Evolutionary conservation across 495 filamentous ascomycete species (phyloP).

Genomic region (Penicillium roqueforti): DNA sequence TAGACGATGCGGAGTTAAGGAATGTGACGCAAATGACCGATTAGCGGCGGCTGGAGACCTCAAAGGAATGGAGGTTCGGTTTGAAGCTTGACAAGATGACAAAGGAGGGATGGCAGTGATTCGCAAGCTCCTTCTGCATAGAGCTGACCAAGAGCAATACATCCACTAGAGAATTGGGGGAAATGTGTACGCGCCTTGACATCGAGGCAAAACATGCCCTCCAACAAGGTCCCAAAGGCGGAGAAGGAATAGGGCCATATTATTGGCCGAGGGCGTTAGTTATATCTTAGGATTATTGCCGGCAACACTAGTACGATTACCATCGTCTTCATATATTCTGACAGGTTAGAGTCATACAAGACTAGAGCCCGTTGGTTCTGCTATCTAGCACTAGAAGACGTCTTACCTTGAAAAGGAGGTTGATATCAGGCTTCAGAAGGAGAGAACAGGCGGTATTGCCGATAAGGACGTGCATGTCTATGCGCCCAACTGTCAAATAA

Average conservation of each 20-base stretch:
- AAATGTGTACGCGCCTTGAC: background rate
- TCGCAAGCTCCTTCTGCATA: slow-evolving; percentile 31
- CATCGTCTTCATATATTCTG: too few species aligned
- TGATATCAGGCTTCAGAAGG: background rate
- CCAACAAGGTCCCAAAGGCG: slow-evolving; percentile 2
- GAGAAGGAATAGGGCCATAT: background rate
- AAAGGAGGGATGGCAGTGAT: slow-evolving; percentile 12
- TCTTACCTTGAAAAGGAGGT: too few species aligned
- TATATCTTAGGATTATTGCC: background rate
- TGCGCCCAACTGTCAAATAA: slow-evolving; percentile 5
- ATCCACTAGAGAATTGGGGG: slow-evolving; percentile 28
- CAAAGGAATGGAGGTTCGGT: background rate
- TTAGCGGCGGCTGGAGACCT: background rate
- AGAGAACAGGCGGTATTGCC: slow-evolving; percentile 12
- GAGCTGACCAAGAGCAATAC: slow-evolving; percentile 25
- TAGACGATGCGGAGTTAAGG: slow-evolving; percentile 12
- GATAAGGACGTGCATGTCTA: slow-evolving; percentile 11
- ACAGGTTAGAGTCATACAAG: too few species aligned
- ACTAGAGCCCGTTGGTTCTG: too few species aligned
- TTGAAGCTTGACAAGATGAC: background rate
- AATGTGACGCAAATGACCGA: slow-evolving; percentile 2
- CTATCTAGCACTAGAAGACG: too few species aligned
- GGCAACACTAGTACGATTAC: background rate
- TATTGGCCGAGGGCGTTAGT: slow-evolving; percentile 5
- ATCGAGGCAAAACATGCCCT: slow-evolving; percentile 1